Conservation (phyloP, 1,284 basidiomycete genomes). For the Puccinia coronata region DNA sequence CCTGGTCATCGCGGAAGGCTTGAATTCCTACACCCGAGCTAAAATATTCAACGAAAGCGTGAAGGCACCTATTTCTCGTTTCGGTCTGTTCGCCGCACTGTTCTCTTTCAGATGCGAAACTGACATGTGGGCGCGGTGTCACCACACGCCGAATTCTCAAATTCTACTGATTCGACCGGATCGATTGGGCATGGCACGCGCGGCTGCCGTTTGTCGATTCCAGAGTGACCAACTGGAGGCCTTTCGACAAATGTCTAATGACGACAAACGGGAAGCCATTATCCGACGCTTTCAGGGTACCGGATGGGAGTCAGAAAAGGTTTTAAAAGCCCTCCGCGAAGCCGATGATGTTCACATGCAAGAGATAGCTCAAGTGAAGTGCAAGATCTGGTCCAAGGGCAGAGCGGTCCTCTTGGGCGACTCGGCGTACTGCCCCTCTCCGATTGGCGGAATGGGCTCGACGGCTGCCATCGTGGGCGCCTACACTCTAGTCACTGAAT, state of each 20-base stretch:
- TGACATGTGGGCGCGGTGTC: background rate
- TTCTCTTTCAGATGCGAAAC: background rate
- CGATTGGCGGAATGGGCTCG: slow-evolving; percentile 53
- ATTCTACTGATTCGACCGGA: slow-evolving; percentile 51
- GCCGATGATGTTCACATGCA: slow-evolving; percentile 53
- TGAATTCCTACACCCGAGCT: slow-evolving; percentile 51
- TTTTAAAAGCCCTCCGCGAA: slow-evolving; percentile 49
- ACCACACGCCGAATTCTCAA: background rate
- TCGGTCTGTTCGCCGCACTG: background rate
- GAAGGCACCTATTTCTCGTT: background rate
- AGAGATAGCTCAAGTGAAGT: slow-evolving; percentile 51
- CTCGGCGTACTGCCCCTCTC: slow-evolving; percentile 52
- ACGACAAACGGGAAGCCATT: slow-evolving; percentile 50
- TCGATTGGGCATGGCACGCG: slow-evolving; percentile 51
- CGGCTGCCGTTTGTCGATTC: background rate
- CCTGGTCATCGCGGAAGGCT: slow-evolving; percentile 53
- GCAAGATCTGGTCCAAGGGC: slow-evolving; percentile 51
- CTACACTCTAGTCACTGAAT: slow-evolving; percentile 51
- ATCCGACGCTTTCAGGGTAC: slow-evolving; percentile 40
- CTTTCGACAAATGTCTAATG: background rate
- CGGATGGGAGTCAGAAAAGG: slow-evolving; percentile 51
- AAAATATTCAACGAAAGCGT: slow-evolving; percentile 49
- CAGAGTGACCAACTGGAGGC: background rate
- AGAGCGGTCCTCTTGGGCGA: slow-evolving; percentile 53
- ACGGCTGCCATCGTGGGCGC: slow-evolving; percentile 9